A percentile compares a stretch with the other conserved stretches of the same genome.
Evolutionary conservation across 1,139 yeast genomes (phyloP).

Genomic region (Casaregolazyma lundiana): DNA sequence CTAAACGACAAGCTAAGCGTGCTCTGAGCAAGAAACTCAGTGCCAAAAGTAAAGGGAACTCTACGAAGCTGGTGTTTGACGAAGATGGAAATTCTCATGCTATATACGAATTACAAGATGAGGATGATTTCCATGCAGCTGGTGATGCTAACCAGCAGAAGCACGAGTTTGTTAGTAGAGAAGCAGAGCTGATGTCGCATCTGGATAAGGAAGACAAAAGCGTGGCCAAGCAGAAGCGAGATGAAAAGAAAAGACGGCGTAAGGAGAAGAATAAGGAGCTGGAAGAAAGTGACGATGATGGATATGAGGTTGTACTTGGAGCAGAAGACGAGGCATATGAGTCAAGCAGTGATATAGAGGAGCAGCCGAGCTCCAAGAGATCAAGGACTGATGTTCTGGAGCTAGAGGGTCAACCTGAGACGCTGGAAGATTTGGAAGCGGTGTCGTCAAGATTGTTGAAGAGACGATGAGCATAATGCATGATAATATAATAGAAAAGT

Average conservation of each 20-base stretch:
- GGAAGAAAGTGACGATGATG: slow-evolving; percentile 43
- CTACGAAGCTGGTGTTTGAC: slow-evolving; percentile 80
- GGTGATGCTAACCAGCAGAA: slow-evolving; percentile 76
- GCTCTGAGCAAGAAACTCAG: slow-evolving; percentile 81
- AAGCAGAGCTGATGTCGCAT: slow-evolving; percentile 59
- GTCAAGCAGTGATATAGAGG: slow-evolving; percentile 16
- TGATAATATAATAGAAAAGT: no score
- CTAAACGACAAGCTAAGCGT: slow-evolving; percentile 82
- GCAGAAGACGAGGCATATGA: slow-evolving; percentile 18
- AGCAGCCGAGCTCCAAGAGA: slow-evolving; percentile 21
- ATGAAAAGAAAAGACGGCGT: slow-evolving; percentile 85
- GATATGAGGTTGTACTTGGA: slow-evolving; percentile 33
- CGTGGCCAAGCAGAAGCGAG: slow-evolving; percentile 75
- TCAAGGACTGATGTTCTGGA: slow-evolving; percentile 48
- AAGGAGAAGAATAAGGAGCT: slow-evolving; percentile 67
- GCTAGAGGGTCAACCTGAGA: slow-evolving; percentile 72
- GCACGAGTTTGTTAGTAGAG: slow-evolving; percentile 59
- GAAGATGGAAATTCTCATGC: slow-evolving; percentile 93
- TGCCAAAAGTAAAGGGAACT: slow-evolving; percentile 54
- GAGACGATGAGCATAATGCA: background rate
- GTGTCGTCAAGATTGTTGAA: slow-evolving; percentile 63
- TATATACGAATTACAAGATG: slow-evolving; percentile 84
- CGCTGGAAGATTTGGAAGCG: slow-evolving; percentile 90
- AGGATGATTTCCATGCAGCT: slow-evolving; percentile 71
- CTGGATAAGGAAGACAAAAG: slow-evolving; percentile 77